A percentile compares a stretch with the other conserved stretches of the same genome.
Evolutionary conservation across 257 asterid genomes (phyloP).

Genomic region (Solanum okadae): DNA sequence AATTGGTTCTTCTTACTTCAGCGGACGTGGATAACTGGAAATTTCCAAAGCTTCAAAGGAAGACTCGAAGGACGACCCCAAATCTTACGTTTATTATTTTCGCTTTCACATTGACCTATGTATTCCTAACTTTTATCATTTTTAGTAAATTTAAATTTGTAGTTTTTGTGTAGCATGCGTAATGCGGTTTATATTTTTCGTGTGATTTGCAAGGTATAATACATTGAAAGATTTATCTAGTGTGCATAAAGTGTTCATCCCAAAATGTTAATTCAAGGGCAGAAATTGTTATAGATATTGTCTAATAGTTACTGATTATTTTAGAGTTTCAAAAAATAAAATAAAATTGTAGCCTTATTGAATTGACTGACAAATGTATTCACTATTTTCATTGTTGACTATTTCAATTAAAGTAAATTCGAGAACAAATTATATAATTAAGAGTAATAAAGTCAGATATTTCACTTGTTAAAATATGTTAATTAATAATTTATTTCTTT

Average conservation of each 20-base stretch:
- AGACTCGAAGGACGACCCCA: neutral
- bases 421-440: neutral
- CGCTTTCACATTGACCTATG: neutral
- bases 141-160: neutral
- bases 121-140: neutral
- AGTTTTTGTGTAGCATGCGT: too few species aligned
- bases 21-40: constrained; percentile 61
- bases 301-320: too few species aligned
- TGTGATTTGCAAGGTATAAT: too few species aligned
- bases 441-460: neutral
- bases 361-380: neutral
- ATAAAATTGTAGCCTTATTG: neutral
- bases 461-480: neutral
- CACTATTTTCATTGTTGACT: neutral
- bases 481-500: neutral
- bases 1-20: constrained; percentile 26
- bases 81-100: neutral
- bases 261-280: too few species aligned
- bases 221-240: too few species aligned
- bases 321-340: neutral
- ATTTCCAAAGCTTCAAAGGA: neutral
- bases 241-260: too few species aligned
- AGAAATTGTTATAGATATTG: too few species aligned
- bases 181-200: too few species aligned
- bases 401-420: neutral